These are phyloP conservation scores for Chloris gayana DNA, from an alignment of 176 grass and related monocot species.

Conservation along the genomic window DNA sequence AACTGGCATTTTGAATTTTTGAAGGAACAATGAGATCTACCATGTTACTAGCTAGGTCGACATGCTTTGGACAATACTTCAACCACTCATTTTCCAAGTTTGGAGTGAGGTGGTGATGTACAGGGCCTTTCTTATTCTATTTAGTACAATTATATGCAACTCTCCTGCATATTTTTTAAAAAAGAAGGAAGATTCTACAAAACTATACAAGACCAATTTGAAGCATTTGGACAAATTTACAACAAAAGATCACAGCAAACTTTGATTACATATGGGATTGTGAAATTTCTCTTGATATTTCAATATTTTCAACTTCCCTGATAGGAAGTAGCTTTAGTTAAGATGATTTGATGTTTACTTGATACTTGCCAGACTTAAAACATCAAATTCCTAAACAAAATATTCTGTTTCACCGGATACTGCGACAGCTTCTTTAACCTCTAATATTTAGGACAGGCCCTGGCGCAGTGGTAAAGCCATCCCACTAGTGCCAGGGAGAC, in stretches of 20 bases:
- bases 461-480: no score
- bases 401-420: background rate
- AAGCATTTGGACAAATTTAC: background rate
- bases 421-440: background rate
- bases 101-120: background rate
- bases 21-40: background rate
- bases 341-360: background rate
- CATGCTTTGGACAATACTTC: background rate
- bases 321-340: slow-evolving; percentile 16
- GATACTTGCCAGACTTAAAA: slow-evolving; percentile 5
- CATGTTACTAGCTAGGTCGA: background rate
- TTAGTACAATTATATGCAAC: background rate
- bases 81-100: background rate
- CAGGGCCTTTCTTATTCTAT: background rate
- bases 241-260: background rate
- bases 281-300: background rate
- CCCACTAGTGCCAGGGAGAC: no score
- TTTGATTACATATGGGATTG: slow-evolving; percentile 13
- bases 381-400: slow-evolving; percentile 16
- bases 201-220: background rate
- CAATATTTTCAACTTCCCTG: background rate
- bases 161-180: background rate
- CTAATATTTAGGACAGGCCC: no score
- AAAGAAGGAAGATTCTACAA: background rate
- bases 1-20: background rate